Conservation (phyloP, 306 rosid species). For the Cucurbita pepo region DNA sequence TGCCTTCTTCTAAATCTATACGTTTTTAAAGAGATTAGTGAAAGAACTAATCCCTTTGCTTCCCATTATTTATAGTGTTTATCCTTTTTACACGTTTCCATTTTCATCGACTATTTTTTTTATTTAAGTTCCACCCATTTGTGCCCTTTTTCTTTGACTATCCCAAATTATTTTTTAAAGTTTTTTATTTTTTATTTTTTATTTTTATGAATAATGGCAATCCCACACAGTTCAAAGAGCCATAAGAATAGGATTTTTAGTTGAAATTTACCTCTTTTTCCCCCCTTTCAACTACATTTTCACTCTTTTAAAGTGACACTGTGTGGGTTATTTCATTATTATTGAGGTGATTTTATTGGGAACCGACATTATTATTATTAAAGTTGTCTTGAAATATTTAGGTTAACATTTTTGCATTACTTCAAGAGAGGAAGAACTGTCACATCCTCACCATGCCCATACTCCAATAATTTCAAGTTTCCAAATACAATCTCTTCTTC, state of each 20-base stretch:
- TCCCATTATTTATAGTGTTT: background rate
- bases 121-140: too few species aligned
- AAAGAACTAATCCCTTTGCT: background rate
- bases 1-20: slow-evolving; percentile 10
- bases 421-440: background rate
- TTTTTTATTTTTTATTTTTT: background rate
- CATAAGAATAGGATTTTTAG: background rate
- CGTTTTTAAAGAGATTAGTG: slow-evolving; percentile 27
- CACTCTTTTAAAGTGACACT: background rate
- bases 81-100: background rate
- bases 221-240: background rate
- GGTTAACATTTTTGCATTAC: too few species aligned
- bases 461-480: background rate
- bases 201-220: background rate
- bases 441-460: background rate
- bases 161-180: background rate
- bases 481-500: background rate
- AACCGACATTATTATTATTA: background rate
- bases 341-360: background rate
- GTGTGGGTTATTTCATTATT: background rate
- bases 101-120: too few species aligned
- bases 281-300: background rate
- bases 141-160: background rate
- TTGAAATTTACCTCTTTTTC: background rate
- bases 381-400: background rate